phyloP scores from a whole-genome alignment of 805 yeast genomes.

The Saturnispora bothae region DNA sequence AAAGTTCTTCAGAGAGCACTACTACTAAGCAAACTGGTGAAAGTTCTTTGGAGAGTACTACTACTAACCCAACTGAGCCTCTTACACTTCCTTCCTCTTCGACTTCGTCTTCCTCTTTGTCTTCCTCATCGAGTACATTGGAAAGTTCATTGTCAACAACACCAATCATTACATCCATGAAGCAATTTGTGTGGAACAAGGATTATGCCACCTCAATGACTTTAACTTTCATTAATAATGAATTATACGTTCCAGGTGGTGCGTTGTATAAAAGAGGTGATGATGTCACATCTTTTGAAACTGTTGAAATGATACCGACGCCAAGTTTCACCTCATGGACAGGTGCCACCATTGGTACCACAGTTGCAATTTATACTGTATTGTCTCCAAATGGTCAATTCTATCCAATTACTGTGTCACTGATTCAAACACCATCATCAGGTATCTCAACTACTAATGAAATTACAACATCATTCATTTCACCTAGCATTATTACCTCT shows the following conservation, averaged over 20 bases:
- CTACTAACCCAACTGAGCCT: background rate
- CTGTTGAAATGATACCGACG: constrained; percentile 4
- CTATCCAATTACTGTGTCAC: background rate
- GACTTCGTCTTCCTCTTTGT: background rate
- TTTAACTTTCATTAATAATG: constrained; percentile 3
- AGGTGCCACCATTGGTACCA: background rate
- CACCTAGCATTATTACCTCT: background rate
- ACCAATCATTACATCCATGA: background rate
- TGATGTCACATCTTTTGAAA: constrained; percentile 1
- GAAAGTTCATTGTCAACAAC: background rate
- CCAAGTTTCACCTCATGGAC: constrained; percentile 1
- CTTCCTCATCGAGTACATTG: background rate
- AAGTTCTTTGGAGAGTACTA: background rate
- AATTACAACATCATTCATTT: background rate
- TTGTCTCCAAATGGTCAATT: constrained; percentile 1
- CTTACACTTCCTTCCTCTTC: background rate
- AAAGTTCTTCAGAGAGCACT: background rate
- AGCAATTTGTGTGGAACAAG: constrained; percentile 1
- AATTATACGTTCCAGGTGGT: constrained; percentile 2
- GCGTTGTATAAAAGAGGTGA: constrained; percentile 7
- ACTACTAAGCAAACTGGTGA: background rate
- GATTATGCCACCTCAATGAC: background rate
- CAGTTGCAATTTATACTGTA: background rate
- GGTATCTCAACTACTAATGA: background rate
- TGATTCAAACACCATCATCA: background rate